Evolutionary conservation across 768 basidiomycete species (phyloP).

Genomic region (Naganishia vaughanmartiniae): DNA sequence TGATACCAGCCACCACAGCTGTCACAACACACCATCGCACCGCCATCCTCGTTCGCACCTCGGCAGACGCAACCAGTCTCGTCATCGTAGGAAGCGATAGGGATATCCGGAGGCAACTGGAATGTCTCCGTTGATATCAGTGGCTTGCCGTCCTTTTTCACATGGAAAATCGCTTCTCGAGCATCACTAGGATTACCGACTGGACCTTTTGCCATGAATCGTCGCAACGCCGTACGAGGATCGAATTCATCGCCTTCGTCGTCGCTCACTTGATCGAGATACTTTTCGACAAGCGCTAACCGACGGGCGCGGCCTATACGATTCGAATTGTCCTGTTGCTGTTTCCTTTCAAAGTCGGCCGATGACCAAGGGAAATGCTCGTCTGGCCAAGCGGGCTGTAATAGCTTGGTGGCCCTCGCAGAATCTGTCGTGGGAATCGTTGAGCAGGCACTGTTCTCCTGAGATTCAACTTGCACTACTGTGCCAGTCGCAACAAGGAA

Average conservation of each 20-base stretch:
- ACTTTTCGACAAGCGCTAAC: slow-evolving; percentile 26
- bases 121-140: slow-evolving; percentile 21
- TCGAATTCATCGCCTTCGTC: slow-evolving; percentile 26
- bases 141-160: slow-evolving; percentile 18
- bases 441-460: neutral
- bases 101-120: slow-evolving; percentile 10
- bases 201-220: neutral
- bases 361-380: slow-evolving; percentile 29
- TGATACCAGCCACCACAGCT: slow-evolving; percentile 31
- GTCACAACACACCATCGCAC: slow-evolving; percentile 34
- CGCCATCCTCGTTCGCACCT: slow-evolving; percentile 28
- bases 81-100: slow-evolving; percentile 26
- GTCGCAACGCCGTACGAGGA: neutral
- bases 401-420: neutral
- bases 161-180: slow-evolving; percentile 25
- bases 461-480: slow-evolving; percentile 16
- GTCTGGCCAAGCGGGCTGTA: slow-evolving; percentile 23
- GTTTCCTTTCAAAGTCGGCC: slow-evolving; percentile 6
- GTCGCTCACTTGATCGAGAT: slow-evolving; percentile 29
- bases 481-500: slow-evolving; percentile 23
- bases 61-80: slow-evolving; percentile 31
- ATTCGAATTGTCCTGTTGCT: slow-evolving; percentile 14
- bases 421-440: neutral
- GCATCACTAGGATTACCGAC: slow-evolving; percentile 24
- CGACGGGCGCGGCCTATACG: slow-evolving; percentile 13